These are phyloP conservation scores for Meripilus lineatus DNA, from an alignment of 1,284 basidiomycete species.

Conservation along the genomic window DNA sequence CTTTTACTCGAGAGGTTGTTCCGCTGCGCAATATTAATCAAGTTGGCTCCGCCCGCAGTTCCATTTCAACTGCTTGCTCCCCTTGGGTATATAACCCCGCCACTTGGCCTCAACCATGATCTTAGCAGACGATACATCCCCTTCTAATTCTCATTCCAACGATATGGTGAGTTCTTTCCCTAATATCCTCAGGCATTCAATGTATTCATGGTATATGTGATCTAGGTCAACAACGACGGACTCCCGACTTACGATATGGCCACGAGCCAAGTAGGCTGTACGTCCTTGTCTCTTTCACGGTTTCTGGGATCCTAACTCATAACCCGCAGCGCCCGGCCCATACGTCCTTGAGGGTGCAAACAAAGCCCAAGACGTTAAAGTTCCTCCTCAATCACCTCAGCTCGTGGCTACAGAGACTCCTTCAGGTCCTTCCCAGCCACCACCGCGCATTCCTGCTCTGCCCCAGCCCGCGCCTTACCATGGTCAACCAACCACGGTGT, in stretches of 20 bases:
- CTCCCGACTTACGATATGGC: constrained; percentile 19
- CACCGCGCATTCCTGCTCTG: constrained; percentile 21
- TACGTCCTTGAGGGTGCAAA: constrained; percentile 19
- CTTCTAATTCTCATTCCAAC: constrained; percentile 4
- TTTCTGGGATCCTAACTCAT: not conserved
- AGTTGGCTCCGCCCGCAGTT: not conserved
- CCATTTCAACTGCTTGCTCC: not conserved
- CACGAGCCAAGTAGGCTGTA: constrained; percentile 14
- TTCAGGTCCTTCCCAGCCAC: constrained; percentile 14
- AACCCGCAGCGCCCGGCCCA: constrained; percentile 16
- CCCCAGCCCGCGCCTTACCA: too few species aligned
- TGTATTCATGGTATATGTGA: not conserved
- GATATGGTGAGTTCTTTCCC: constrained; percentile 18
- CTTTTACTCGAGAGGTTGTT: too few species aligned
- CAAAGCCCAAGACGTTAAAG: constrained; percentile 21
- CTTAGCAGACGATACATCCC: not conserved
- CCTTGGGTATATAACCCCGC: not conserved
- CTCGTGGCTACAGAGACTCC: constrained; percentile 8
- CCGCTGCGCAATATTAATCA: too few species aligned
- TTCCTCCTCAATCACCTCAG: constrained; percentile 13
- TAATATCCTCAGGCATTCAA: not conserved
- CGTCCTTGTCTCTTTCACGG: constrained; percentile 2
- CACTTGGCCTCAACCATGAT: not conserved
- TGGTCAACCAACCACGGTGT: constrained; percentile 31
- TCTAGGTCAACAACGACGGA: constrained; percentile 8